Evolutionary conservation across 768 basidiomycete genomes (phyloP).

Genomic region (Tremella yokohamensis): DNA sequence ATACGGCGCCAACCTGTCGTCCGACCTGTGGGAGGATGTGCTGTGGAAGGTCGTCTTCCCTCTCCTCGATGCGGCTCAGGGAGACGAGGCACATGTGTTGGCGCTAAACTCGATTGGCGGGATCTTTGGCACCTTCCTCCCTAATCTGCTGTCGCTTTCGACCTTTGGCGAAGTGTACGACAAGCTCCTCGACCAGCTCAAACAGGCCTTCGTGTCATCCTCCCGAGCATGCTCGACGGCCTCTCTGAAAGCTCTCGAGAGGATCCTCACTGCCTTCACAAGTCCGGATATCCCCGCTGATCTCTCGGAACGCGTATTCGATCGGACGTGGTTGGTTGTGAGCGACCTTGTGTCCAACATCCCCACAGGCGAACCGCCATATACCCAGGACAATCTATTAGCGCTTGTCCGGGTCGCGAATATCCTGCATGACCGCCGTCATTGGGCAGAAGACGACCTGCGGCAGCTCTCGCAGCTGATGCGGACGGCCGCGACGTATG

Average conservation of each 20-base stretch:
- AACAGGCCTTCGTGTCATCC: constrained; percentile 67
- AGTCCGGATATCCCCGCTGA: constrained; percentile 1
- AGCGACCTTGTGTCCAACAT: constrained; percentile 60
- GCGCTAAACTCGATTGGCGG: constrained; percentile 78
- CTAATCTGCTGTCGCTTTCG: constrained; percentile 68
- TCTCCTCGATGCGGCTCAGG: constrained; percentile 57
- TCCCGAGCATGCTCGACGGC: constrained; percentile 70
- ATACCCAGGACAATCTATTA: constrained; percentile 82
- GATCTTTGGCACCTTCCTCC: constrained; percentile 75
- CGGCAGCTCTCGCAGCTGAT: constrained; percentile 70
- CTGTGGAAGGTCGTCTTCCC: constrained; percentile 90
- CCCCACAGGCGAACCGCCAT: constrained; percentile 51
- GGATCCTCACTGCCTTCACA: constrained; percentile 60
- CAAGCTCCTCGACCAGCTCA: constrained; percentile 68
- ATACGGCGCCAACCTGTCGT: constrained; percentile 79
- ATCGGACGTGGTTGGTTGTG: constrained; percentile 68
- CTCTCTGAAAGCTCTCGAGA: constrained; percentile 79
- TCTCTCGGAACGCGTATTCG: constrained; percentile 52
- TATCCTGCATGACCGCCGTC: constrained; percentile 59
- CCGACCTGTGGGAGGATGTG: constrained; percentile 82
- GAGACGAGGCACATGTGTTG: constrained; percentile 85
- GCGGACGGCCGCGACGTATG: constrained; percentile 71
- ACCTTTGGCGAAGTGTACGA: constrained; percentile 72
- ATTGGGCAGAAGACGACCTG: constrained; percentile 64
- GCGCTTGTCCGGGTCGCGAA: constrained; percentile 68